Conservation (phyloP, 345 rosid species). For the Litchi chinensis region DNA sequence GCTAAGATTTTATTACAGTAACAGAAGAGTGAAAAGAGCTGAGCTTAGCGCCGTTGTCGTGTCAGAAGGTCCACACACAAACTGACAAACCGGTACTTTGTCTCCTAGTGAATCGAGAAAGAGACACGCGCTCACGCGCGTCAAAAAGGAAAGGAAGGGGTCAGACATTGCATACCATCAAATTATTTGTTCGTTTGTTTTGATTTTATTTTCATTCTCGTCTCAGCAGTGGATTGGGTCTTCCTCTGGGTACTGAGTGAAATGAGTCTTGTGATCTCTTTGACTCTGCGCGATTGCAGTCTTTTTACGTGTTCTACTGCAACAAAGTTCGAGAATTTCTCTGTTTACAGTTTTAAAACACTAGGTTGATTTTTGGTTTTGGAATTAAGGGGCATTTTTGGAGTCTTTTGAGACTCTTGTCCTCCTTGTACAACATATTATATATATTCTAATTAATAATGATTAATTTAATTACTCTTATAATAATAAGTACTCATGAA, state of each 20-base stretch:
- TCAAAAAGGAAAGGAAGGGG: slow-evolving; percentile 25
- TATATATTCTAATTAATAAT: background rate
- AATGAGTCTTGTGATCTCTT: slow-evolving; percentile 9
- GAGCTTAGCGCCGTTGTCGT: slow-evolving; percentile 18
- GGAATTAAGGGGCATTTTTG: slow-evolving; percentile 33
- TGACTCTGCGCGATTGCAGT: slow-evolving; percentile 21
- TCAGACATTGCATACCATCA: slow-evolving; percentile 29
- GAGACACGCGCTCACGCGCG: slow-evolving; percentile 32
- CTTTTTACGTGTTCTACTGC: slow-evolving; percentile 12
- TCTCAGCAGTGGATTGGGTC: background rate
- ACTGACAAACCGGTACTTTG: slow-evolving; percentile 53
- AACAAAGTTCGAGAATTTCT: slow-evolving; percentile 26
- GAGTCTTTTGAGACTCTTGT: slow-evolving; percentile 56
- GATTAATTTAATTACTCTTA: background rate
- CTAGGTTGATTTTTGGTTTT: slow-evolving; percentile 27
- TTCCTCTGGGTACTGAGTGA: background rate
- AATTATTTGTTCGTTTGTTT: no score
- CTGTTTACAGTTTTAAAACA: slow-evolving; percentile 10
- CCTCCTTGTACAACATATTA: slow-evolving; percentile 10
- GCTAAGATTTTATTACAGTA: slow-evolving; percentile 23
- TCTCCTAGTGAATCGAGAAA: slow-evolving; percentile 39
- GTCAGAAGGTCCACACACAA: slow-evolving; percentile 26
- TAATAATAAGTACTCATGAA: background rate
- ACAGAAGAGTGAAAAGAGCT: background rate
- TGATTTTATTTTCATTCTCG: background rate